A percentile compares a stretch with the other conserved stretches of the same genome.
These are phyloP conservation scores for Penicillium robsamsonii DNA, from an alignment of 495 filamentous ascomycete species.

Conservation along the genomic window DNA sequence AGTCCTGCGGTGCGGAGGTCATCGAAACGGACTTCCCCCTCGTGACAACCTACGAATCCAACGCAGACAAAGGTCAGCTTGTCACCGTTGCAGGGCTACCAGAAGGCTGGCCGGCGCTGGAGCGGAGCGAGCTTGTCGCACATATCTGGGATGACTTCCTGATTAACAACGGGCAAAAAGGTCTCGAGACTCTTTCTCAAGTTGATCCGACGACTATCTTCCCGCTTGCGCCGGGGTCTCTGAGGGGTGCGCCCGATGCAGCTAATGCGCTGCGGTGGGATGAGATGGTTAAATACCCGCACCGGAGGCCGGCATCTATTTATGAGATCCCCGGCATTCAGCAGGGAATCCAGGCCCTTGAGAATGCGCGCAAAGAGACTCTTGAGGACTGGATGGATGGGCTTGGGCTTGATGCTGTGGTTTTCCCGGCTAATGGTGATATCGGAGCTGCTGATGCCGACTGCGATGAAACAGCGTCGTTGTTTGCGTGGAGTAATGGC, in stretches of 20 bases:
- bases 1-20: slow-evolving; percentile 33
- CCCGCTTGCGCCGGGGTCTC: slow-evolving; percentile 32
- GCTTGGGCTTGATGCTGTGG: slow-evolving; percentile 33
- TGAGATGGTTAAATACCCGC: slow-evolving; percentile 37
- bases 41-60: slow-evolving; percentile 32
- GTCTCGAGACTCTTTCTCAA: slow-evolving; percentile 23
- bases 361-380: slow-evolving; percentile 31
- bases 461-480: slow-evolving; percentile 23
- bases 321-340: slow-evolving; percentile 26
- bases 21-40: slow-evolving; percentile 37
- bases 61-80: slow-evolving; percentile 27
- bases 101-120: slow-evolving; percentile 32
- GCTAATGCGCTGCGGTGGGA: slow-evolving; percentile 32
- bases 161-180: slow-evolving; percentile 25
- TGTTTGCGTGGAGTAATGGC: slow-evolving; percentile 35
- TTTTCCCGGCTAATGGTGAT: slow-evolving; percentile 36
- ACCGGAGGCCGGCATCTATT: slow-evolving; percentile 24
- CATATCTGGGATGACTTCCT: slow-evolving; percentile 40
- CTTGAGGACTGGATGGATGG: slow-evolving; percentile 38
- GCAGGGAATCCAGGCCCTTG: slow-evolving; percentile 31
- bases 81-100: slow-evolving; percentile 34
- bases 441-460: slow-evolving; percentile 33
- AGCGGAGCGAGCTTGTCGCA: slow-evolving; percentile 34
- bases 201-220: slow-evolving; percentile 36
- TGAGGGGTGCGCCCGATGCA: slow-evolving; percentile 31